Evolutionary conservation across 2,329 filamentous ascomycete species (phyloP).

Genomic region (Colletotrichum chlorophyti): DNA sequence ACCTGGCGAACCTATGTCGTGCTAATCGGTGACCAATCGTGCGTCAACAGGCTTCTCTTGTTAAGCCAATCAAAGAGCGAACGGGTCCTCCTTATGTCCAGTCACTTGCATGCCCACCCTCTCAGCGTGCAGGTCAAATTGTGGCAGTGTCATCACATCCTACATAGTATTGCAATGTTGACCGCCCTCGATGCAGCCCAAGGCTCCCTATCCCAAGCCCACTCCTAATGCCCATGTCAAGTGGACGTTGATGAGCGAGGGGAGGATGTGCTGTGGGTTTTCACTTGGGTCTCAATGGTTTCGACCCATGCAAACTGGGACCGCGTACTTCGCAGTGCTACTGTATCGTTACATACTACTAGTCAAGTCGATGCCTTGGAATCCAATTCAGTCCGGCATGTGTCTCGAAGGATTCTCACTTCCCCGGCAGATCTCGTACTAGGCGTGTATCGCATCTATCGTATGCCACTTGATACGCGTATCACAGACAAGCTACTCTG

Average conservation of each 20-base stretch:
- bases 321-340: too few species aligned
- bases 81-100: slow-evolving; percentile 8
- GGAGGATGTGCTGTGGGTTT: too few species aligned
- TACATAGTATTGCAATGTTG: slow-evolving; percentile 12
- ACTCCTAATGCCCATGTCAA: too few species aligned
- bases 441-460: neutral
- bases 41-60: neutral
- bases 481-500: slow-evolving; percentile 14
- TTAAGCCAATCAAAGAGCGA: slow-evolving; percentile 5
- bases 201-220: too few species aligned
- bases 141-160: slow-evolving; percentile 17
- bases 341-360: too few species aligned
- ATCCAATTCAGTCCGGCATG: too few species aligned
- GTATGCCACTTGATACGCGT: slow-evolving; percentile 19
- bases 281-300: neutral
- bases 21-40: slow-evolving; percentile 17
- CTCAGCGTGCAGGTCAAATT: slow-evolving; percentile 10
- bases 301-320: neutral
- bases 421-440: too few species aligned
- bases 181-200: neutral
- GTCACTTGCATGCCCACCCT: slow-evolving; percentile 4
- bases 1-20: slow-evolving; percentile 14
- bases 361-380: too few species aligned
- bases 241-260: too few species aligned
- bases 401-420: too few species aligned